Percentiles rank a stretch among this genome's conserved stretches.
These are phyloP conservation scores for Aspergillus sp. DNA, from an alignment of 2,329 filamentous ascomycete genomes.

Conservation along the genomic window DNA sequence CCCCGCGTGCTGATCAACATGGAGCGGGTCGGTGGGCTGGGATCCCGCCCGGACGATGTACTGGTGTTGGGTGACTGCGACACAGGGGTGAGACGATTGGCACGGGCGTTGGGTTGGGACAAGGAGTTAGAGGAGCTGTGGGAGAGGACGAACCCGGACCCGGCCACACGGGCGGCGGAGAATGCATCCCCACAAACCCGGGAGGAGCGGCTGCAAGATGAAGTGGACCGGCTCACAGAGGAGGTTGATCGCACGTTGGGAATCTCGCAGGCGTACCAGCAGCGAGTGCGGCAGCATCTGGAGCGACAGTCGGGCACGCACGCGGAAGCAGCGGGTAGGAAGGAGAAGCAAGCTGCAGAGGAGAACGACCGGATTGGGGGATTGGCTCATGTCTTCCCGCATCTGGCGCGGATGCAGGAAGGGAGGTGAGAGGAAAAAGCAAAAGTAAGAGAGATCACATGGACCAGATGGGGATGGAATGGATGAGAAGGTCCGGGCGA, in stretches of 20 bases:
- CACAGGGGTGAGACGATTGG: constrained; percentile 73
- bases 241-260: constrained; percentile 60
- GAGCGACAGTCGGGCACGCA: constrained; percentile 16
- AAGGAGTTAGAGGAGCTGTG: constrained; percentile 79
- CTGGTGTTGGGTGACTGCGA: constrained; percentile 82
- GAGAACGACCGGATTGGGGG: constrained; percentile 17
- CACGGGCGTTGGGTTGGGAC: constrained; percentile 78
- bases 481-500: background rate
- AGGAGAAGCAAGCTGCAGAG: background rate
- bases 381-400: constrained; percentile 41
- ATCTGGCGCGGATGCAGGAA: constrained; percentile 26
- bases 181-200: constrained; percentile 45
- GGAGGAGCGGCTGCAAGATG: constrained; percentile 60
- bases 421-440: constrained; percentile 11
- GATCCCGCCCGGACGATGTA: constrained; percentile 79
- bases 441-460: background rate
- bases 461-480: background rate
- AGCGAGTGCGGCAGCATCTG: constrained; percentile 40
- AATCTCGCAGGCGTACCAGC: constrained; percentile 49
- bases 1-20: constrained; percentile 87
- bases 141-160: constrained; percentile 65
- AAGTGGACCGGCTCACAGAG: constrained; percentile 59
- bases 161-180: constrained; percentile 52
- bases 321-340: constrained; percentile 3
- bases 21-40: constrained; percentile 78